Percentiles rank a stretch among this genome's conserved stretches.
These are phyloP conservation scores for Rhizopogon sp. DNA, from an alignment of 768 basidiomycete species.

Conservation along the genomic window DNA sequence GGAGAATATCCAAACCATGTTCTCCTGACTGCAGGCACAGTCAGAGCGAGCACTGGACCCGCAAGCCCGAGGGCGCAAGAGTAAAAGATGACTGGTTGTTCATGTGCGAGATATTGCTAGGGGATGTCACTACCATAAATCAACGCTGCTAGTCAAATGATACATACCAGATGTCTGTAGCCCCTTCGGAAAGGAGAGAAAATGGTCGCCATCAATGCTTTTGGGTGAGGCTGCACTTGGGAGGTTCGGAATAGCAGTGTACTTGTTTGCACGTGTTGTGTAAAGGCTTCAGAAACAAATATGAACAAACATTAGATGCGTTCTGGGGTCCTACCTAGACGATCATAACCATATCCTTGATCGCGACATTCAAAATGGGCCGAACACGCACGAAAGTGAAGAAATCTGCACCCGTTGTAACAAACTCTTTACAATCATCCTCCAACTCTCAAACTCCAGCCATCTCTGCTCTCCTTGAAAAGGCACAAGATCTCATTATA, in stretches of 20 bases:
- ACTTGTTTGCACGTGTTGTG: neutral
- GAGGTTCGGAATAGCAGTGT: neutral
- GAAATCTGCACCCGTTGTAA: slow-evolving; percentile 15
- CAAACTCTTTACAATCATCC: slow-evolving; percentile 6
- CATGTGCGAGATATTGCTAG: slow-evolving; percentile 88
- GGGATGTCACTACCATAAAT: neutral
- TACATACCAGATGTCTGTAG: slow-evolving; percentile 25
- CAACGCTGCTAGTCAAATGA: neutral
- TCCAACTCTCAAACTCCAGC: slow-evolving; percentile 35
- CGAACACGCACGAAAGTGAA: slow-evolving; percentile 45
- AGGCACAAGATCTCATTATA: slow-evolving; percentile 74
- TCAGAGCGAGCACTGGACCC: slow-evolving; percentile 70
- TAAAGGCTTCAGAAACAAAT: neutral
- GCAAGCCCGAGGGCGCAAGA: slow-evolving; percentile 69
- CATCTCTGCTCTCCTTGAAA: slow-evolving; percentile 56
- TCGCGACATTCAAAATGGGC: slow-evolving; percentile 37
- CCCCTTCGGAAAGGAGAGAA: slow-evolving; percentile 22
- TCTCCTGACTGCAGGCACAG: slow-evolving; percentile 73
- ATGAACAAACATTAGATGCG: neutral
- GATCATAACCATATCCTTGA: neutral
- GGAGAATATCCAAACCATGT: slow-evolving; percentile 66
- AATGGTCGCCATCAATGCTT: slow-evolving; percentile 22
- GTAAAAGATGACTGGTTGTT: slow-evolving; percentile 88
- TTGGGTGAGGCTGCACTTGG: neutral
- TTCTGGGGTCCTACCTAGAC: neutral